Evolutionary conservation across 164 flowering plant species (phyloP).

Genomic region (Santalum album): DNA sequence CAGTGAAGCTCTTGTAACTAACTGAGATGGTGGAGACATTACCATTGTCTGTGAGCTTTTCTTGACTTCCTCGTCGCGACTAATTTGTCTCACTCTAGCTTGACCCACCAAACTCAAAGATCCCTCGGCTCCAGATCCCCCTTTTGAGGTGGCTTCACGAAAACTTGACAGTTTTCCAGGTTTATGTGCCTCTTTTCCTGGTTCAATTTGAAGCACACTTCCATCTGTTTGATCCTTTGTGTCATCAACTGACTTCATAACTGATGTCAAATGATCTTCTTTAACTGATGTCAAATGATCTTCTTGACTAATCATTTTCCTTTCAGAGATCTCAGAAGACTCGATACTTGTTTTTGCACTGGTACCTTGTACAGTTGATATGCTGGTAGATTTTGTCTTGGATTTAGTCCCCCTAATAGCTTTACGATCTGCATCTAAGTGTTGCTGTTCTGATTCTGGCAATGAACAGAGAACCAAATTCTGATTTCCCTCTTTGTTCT

Average conservation of each 20-base stretch:
- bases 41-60: slow-evolving; percentile 23
- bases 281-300: slow-evolving; percentile 13
- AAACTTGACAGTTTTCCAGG: slow-evolving; percentile 12
- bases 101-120: slow-evolving; percentile 17
- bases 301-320: slow-evolving; percentile 16
- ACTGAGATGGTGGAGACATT: slow-evolving; percentile 38
- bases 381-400: slow-evolving; percentile 15
- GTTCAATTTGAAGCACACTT: slow-evolving; percentile 10
- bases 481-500: slow-evolving; percentile 18
- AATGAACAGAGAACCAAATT: slow-evolving; percentile 9
- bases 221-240: slow-evolving; percentile 14
- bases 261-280: slow-evolving; percentile 15
- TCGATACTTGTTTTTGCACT: slow-evolving; percentile 8
- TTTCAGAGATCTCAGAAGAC: slow-evolving; percentile 19
- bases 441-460: slow-evolving; percentile 12
- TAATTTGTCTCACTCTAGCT: slow-evolving; percentile 13
- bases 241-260: slow-evolving; percentile 13
- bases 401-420: slow-evolving; percentile 12
- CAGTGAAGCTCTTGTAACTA: slow-evolving; percentile 18
- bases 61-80: slow-evolving; percentile 8
- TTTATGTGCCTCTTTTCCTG: slow-evolving; percentile 17
- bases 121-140: slow-evolving; percentile 23
- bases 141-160: slow-evolving; percentile 12
- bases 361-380: slow-evolving; percentile 16
- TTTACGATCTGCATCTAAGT: slow-evolving; percentile 6